Evolutionary conservation across 345 rosid genomes (phyloP).

Genomic region (Aurinia saxatilis): DNA sequence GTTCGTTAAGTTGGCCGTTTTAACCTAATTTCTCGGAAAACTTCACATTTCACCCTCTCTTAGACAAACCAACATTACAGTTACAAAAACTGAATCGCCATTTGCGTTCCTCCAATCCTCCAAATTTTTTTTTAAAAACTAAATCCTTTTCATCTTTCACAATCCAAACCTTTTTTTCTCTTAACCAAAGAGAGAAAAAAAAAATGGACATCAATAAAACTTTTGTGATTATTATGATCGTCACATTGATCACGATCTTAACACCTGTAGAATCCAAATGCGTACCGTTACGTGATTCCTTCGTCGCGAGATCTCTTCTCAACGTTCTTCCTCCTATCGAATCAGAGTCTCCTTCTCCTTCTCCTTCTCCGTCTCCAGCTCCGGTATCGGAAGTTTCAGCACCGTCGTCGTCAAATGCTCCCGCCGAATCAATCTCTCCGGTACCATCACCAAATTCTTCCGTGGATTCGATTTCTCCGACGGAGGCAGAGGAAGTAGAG

Average conservation of each 20-base stretch:
- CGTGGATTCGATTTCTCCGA: not conserved
- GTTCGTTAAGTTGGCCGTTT: not conserved
- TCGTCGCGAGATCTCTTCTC: conserved; percentile 10
- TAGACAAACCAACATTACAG: not conserved
- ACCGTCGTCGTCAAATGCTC: not conserved
- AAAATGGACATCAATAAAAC: conserved; percentile 10
- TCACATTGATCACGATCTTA: conserved; percentile 16
- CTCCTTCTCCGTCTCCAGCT: not conserved
- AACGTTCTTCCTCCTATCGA: not conserved
- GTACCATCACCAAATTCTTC: not conserved
- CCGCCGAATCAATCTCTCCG: conserved; percentile 1
- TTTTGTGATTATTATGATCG: conserved; percentile 11
- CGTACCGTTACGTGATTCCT: not conserved
- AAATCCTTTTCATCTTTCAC: not conserved
- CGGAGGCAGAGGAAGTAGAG: too few species aligned
- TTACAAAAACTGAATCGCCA: conserved; percentile 2
- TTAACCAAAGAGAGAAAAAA: not conserved
- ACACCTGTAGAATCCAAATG: conserved; percentile 13
- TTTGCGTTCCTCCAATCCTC: conserved; percentile 17
- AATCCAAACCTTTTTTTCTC: not conserved
- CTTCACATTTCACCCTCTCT: conserved; percentile 2
- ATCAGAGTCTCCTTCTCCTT: not conserved
- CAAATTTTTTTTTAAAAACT: not conserved
- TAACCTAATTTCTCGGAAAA: conserved; percentile 20
- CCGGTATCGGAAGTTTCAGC: not conserved